These are phyloP conservation scores for Filosporella fistucella DNA, from an alignment of 495 filamentous ascomycete species.

Conservation along the genomic window DNA sequence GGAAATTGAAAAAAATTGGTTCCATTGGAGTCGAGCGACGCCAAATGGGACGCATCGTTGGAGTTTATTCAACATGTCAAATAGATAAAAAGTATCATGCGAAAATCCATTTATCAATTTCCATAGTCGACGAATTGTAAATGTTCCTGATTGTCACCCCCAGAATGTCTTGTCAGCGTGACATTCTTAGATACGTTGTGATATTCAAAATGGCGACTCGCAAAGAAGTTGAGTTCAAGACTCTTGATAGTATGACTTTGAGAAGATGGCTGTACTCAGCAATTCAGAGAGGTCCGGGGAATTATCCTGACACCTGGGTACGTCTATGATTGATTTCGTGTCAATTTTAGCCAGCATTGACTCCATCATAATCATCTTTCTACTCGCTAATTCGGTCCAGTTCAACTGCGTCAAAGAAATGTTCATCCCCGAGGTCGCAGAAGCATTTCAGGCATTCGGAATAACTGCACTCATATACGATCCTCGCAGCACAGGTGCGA, in stretches of 20 bases:
- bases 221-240: constrained; percentile 25
- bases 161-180: no score
- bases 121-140: no score
- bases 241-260: constrained; percentile 26
- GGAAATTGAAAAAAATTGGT: no score
- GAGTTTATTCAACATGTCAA: no score
- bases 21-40: no score
- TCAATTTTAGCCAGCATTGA: neutral
- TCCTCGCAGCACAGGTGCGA: constrained; percentile 30
- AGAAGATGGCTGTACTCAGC: constrained; percentile 27
- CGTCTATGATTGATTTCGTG: no score
- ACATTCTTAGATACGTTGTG: no score
- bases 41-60: no score
- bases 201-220: neutral
- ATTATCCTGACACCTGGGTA: constrained; percentile 22
- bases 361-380: neutral
- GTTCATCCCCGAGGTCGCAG: constrained; percentile 28
- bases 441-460: constrained; percentile 31
- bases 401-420: constrained; percentile 43
- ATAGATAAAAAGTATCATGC: no score
- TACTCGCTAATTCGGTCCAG: constrained; percentile 18
- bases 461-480: constrained; percentile 40
- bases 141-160: no score
- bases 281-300: constrained; percentile 15
- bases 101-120: no score